A percentile compares a stretch with the other conserved stretches of the same genome.
phyloP scores from a whole-genome alignment of 768 basidiomycete genomes.

The Antrodiella citrinella region DNA sequence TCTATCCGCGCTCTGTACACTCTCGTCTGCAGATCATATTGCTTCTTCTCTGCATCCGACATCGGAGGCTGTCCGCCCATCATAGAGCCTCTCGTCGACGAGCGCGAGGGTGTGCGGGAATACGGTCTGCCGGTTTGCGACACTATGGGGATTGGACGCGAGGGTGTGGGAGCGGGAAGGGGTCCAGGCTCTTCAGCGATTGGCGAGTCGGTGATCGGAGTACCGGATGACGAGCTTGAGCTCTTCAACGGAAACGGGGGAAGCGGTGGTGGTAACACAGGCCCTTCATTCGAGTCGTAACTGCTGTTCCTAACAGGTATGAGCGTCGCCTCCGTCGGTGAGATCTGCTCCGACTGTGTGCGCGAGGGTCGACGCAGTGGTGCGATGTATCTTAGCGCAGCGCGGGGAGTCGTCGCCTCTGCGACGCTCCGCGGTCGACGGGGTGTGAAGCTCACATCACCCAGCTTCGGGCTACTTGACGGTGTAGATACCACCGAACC shows the following conservation, averaged over 20 bases:
- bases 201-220: constrained; percentile 9
- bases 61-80: constrained; percentile 9
- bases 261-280: too few relatives aligned
- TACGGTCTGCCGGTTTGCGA: neutral
- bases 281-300: too few relatives aligned
- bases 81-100: neutral
- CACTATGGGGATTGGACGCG: neutral
- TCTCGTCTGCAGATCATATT: constrained; percentile 51
- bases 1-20: constrained; percentile 53
- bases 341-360: constrained; percentile 6
- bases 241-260: neutral
- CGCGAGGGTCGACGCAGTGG: constrained; percentile 5
- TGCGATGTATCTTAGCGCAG: neutral
- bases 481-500: constrained; percentile 1
- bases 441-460: neutral
- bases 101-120: neutral
- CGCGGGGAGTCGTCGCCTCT: neutral
- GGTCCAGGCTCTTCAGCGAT: constrained; percentile 16
- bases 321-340: too few relatives aligned
- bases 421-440: neutral
- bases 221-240: neutral
- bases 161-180: constrained; percentile 6
- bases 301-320: too few relatives aligned
- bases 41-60: constrained; percentile 48
- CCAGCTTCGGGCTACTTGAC: neutral